Percentiles rank a stretch among this genome's conserved stretches.
phyloP scores from a whole-genome alignment of 2,329 filamentous ascomycete genomes.

The Penicillium psychrosexuale region DNA sequence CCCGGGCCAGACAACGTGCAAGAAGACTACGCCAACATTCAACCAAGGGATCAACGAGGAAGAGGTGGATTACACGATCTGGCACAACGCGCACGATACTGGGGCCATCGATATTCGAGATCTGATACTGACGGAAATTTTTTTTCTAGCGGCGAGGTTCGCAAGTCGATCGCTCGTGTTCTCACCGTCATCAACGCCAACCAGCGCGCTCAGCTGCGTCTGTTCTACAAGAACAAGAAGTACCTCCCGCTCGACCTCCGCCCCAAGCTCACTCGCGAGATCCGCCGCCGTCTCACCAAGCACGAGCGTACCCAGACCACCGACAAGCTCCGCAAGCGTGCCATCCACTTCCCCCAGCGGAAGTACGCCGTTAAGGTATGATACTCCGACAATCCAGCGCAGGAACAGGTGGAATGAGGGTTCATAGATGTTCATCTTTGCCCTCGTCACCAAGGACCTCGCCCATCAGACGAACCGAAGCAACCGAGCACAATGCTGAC shows the following conservation, averaged over 20 bases:
- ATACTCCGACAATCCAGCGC: conserved; percentile 2
- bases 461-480: neutral
- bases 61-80: neutral
- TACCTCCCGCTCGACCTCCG: conserved; percentile 98
- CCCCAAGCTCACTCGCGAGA: conserved; percentile 95
- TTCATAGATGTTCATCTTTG: neutral
- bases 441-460: neutral
- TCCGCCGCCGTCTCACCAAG: conserved; percentile 90
- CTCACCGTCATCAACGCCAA: conserved; percentile 99
- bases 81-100: neutral
- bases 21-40: neutral
- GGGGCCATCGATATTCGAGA: conserved; percentile 2
- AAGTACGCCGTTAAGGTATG: conserved; percentile 98
- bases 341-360: conserved; percentile 94
- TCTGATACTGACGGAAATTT: conserved; percentile 28
- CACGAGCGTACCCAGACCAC: conserved; percentile 81
- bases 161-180: conserved; percentile 98
- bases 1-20: conserved; percentile 2
- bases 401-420: neutral
- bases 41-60: neutral
- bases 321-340: conserved; percentile 95
- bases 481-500: conserved; percentile 6
- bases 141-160: conserved; percentile 80
- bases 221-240: conserved; percentile 99
- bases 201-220: conserved; percentile 93